Conservation (phyloP, 1,284 basidiomycete genomes). For the Ustilago tritici region DNA sequence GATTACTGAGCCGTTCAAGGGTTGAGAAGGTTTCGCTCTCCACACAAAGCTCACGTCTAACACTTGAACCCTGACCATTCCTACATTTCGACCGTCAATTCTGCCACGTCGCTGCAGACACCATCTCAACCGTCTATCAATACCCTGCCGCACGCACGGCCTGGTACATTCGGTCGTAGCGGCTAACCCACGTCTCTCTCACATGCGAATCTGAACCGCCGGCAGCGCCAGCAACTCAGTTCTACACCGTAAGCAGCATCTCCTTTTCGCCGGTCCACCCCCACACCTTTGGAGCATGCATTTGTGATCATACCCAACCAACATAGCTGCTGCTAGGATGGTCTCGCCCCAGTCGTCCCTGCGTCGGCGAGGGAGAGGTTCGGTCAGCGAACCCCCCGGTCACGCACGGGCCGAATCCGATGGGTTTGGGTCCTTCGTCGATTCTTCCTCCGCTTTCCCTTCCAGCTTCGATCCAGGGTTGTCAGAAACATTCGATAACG, state of each 20-base stretch:
- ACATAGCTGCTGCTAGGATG: constrained; percentile 13
- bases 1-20: constrained; percentile 8
- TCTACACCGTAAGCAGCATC: background rate
- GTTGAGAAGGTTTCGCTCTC: constrained; percentile 8
- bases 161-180: background rate
- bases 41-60: background rate
- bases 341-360: constrained; percentile 43
- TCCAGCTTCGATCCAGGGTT: constrained; percentile 37
- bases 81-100: background rate
- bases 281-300: constrained; percentile 8
- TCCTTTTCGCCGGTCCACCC: background rate
- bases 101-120: background rate
- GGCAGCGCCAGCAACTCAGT: constrained; percentile 1
- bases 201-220: constrained; percentile 10
- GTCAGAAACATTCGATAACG: constrained; percentile 23
- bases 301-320: background rate
- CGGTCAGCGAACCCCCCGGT: constrained; percentile 26
- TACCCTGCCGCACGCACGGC: background rate
- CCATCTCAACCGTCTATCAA: background rate
- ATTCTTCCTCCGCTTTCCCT: constrained; percentile 32
- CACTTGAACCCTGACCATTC: background rate
- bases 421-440: constrained; percentile 54
- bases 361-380: constrained; percentile 43
- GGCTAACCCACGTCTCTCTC: background rate
- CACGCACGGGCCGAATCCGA: constrained; percentile 40